These are phyloP conservation scores for Ascoidea rubescens DNA, from an alignment of 805 yeast genomes.

Conservation along the genomic window DNA sequence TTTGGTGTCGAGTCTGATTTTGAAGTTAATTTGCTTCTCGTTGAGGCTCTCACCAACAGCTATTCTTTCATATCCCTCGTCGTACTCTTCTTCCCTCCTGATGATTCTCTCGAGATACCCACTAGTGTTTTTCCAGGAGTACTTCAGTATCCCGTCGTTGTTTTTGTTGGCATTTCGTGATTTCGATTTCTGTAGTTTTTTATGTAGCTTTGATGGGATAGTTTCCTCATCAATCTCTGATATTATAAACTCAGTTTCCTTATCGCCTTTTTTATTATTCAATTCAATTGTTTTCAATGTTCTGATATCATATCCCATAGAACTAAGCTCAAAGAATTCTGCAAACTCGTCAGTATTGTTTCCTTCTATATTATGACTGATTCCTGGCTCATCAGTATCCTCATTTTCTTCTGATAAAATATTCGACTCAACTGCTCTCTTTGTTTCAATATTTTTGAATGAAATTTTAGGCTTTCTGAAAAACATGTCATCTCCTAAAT, in stretches of 20 bases:
- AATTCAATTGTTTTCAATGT: slow-evolving; percentile 22
- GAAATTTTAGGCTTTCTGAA: neutral
- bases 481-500: neutral
- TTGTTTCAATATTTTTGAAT: neutral
- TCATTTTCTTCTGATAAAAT: too few relatives aligned
- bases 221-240: slow-evolving; percentile 13
- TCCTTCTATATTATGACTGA: too few relatives aligned
- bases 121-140: neutral
- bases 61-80: slow-evolving; percentile 1
- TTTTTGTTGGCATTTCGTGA: too few relatives aligned
- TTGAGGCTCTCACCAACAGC: neutral
- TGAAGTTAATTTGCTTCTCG: neutral
- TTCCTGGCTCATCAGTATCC: too few relatives aligned
- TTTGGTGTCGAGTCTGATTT: neutral
- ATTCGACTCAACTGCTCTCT: too few relatives aligned
- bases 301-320: slow-evolving; percentile 22
- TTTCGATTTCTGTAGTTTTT: neutral
- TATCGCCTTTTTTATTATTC: slow-evolving; percentile 23
- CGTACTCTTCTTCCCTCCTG: neutral
- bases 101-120: slow-evolving; percentile 1
- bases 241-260: slow-evolving; percentile 21
- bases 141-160: neutral
- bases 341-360: too few relatives aligned
- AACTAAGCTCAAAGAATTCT: slow-evolving; percentile 20
- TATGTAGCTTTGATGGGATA: neutral